Evolutionary conservation across 371 early-diverging fungal genomes (phyloP).

Genomic region (Lichtheimia hyalospora): DNA sequence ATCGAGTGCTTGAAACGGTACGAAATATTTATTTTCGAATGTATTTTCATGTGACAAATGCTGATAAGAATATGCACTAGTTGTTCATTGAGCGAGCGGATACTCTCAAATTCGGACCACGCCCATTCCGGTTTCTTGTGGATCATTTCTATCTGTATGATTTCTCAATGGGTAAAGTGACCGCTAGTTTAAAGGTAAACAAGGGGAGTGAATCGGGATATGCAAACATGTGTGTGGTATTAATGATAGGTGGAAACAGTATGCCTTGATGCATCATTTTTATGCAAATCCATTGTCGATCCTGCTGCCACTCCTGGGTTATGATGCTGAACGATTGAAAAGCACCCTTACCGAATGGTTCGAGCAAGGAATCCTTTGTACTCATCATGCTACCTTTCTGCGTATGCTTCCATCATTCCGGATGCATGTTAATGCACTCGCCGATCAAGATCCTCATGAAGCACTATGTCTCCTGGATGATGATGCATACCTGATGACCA

Average conservation of each 20-base stretch:
- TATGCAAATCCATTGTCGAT: constrained; percentile 85
- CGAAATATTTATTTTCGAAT: background rate
- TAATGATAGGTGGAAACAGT: constrained; percentile 28
- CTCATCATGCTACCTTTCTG: constrained; percentile 60
- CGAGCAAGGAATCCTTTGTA: constrained; percentile 21
- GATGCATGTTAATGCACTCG: constrained; percentile 48
- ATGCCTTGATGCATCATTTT: constrained; percentile 83
- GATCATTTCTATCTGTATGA: constrained; percentile 79
- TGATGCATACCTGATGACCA: constrained; percentile 47
- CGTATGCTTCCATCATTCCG: constrained; percentile 80
- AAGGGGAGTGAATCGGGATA: background rate
- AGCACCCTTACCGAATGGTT: constrained; percentile 33
- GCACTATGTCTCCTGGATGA: constrained; percentile 57
- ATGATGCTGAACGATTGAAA: constrained; percentile 22
- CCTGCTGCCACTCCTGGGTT: constrained; percentile 42
- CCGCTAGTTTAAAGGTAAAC: constrained; percentile 69
- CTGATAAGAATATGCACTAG: constrained; percentile 14
- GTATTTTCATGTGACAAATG: background rate
- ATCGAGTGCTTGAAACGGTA: constrained; percentile 71
- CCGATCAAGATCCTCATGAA: constrained; percentile 40
- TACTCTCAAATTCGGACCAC: constrained; percentile 64
- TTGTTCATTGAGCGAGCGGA: constrained; percentile 57
- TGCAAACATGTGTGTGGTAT: background rate
- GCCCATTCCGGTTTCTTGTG: constrained; percentile 72
- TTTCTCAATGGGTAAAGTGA: constrained; percentile 73